Evolutionary conservation across 163 green algal genomes (phyloP).

Genomic region (Scenedesmus sp.): DNA sequence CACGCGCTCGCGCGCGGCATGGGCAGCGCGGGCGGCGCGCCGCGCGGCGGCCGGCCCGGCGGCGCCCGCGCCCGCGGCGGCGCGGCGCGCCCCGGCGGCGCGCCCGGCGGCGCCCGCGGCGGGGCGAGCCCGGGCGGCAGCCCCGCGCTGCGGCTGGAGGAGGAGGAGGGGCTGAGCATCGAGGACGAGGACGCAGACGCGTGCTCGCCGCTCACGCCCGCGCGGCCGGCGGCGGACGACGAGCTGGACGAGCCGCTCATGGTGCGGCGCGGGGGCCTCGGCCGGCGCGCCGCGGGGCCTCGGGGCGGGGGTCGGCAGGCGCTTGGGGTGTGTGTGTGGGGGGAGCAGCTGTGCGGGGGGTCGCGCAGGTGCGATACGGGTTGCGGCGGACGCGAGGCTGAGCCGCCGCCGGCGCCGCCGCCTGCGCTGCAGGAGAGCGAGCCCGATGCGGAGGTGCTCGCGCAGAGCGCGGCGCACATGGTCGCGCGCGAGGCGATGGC

Average conservation of each 20-base stretch:
- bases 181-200: conserved; percentile 19
- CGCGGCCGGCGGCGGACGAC: conserved; percentile 5
- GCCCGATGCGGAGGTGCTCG: conserved; percentile 37
- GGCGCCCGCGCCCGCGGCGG: not conserved
- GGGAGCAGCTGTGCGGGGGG: too few species aligned
- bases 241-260: conserved; percentile 27
- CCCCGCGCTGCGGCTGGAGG: not conserved
- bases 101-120: not conserved
- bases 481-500: conserved; percentile 19
- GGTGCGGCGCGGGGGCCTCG: too few species aligned
- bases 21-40: conserved; percentile 1
- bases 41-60: not conserved
- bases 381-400: too few species aligned
- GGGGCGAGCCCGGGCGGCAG: not conserved
- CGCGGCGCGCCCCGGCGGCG: not conserved
- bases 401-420: too few species aligned
- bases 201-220: conserved; percentile 17
- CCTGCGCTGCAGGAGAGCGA: conserved; percentile 17
- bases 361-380: too few species aligned
- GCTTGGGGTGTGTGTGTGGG: too few species aligned
- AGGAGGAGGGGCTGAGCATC: not conserved
- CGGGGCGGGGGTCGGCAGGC: too few species aligned
- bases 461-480: conserved; percentile 36
- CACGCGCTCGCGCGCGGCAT: conserved; percentile 23
- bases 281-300: too few species aligned